A percentile compares a stretch with the other conserved stretches of the same genome.
These are phyloP conservation scores for Boeremia exigua DNA, from an alignment of 2,329 filamentous ascomycete species.

Conservation along the genomic window DNA sequence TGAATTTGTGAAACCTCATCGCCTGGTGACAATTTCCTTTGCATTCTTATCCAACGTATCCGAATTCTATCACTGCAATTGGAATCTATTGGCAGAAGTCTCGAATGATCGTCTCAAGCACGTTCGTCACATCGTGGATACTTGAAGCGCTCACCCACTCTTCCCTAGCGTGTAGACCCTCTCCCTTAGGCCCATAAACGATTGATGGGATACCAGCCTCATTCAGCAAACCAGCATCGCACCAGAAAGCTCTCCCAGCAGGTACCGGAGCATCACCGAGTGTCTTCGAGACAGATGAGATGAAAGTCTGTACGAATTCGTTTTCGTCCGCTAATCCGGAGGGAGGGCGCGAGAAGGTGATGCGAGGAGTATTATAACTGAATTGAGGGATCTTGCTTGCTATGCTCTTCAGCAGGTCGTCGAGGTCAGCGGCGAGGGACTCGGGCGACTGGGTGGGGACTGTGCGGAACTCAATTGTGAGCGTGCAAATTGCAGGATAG, in stretches of 20 bases:
- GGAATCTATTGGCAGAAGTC: too few species aligned
- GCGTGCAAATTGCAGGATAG: conserved; percentile 58
- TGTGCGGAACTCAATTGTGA: conserved; percentile 59
- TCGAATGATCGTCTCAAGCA: not conserved
- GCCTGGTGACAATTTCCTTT: too few species aligned
- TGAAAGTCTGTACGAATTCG: not conserved
- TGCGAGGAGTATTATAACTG: not conserved
- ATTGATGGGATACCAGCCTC: conserved; percentile 55
- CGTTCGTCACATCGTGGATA: not conserved
- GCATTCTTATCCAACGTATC: too few species aligned
- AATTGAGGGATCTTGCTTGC: not conserved
- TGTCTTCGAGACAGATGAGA: not conserved
- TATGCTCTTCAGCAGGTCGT: not conserved
- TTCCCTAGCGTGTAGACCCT: conserved; percentile 58
- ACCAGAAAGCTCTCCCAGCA: conserved; percentile 53
- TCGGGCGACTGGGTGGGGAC: conserved; percentile 52
- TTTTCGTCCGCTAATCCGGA: not conserved
- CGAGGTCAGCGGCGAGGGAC: not conserved
- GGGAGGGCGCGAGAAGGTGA: conserved; percentile 45
- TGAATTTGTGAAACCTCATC: too few species aligned
- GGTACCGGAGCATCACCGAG: not conserved
- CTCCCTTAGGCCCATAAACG: conserved; percentile 56
- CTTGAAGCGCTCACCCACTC: conserved; percentile 55
- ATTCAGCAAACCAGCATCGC: conserved; percentile 58
- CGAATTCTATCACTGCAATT: too few species aligned